Conservation (phyloP, 2,329 filamentous ascomycete genomes). For the Xylaria sp. region DNA sequence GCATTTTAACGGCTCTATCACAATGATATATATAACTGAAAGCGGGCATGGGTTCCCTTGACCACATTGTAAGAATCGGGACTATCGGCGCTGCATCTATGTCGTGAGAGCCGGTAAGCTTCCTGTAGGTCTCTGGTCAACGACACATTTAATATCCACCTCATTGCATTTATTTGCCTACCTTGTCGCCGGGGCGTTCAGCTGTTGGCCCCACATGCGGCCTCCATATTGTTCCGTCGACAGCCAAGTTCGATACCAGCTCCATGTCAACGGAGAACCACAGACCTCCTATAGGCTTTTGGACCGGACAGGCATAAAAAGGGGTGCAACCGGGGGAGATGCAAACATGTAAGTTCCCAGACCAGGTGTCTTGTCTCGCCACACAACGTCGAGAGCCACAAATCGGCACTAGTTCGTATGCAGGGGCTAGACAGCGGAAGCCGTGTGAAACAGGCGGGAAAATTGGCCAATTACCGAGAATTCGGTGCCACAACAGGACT, state of each 20-base stretch:
- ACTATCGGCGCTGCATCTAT: slow-evolving; percentile 23
- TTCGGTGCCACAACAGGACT: slow-evolving; percentile 41
- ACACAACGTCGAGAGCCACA: slow-evolving; percentile 35
- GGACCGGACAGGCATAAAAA: slow-evolving; percentile 22
- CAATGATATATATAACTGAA: slow-evolving; percentile 9
- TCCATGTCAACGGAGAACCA: slow-evolving; percentile 3
- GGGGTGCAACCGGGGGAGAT: slow-evolving; percentile 33
- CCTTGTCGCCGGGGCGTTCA: slow-evolving; percentile 11
- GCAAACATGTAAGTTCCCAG: slow-evolving; percentile 43
- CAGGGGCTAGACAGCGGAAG: slow-evolving; percentile 39
- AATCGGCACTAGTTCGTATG: slow-evolving; percentile 35
- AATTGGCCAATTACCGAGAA: slow-evolving; percentile 48
- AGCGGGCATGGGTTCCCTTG: background rate
- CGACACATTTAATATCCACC: slow-evolving; percentile 12
- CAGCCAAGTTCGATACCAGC: slow-evolving; percentile 10
- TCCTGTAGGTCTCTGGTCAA: slow-evolving; percentile 14
- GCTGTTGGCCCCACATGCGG: slow-evolving; percentile 14
- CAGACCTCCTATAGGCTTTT: slow-evolving; percentile 20
- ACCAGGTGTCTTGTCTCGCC: slow-evolving; percentile 38
- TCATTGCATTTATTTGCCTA: slow-evolving; percentile 1
- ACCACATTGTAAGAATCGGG: slow-evolving; percentile 4
- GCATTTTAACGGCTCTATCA: slow-evolving; percentile 1
- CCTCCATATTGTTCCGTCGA: slow-evolving; percentile 12
- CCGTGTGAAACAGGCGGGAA: slow-evolving; percentile 48
- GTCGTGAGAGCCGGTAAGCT: slow-evolving; percentile 27